These are phyloP conservation scores for Ogataea pignaliae DNA, from an alignment of 805 yeast genomes.

Conservation along the genomic window DNA sequence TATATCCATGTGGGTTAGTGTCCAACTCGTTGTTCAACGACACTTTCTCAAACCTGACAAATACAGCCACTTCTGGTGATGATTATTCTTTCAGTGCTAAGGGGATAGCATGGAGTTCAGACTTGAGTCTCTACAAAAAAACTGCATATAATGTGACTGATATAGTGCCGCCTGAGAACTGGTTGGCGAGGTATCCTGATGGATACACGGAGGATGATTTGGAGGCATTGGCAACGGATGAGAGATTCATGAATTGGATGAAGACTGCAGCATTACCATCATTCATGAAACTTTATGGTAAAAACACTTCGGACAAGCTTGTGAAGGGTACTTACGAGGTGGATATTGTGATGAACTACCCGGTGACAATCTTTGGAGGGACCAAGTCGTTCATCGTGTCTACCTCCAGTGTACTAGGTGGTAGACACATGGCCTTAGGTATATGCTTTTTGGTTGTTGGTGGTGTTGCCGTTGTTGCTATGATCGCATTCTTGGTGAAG, in stretches of 20 bases:
- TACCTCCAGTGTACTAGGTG: conserved; percentile 82
- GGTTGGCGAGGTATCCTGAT: conserved; percentile 74
- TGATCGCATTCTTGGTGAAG: conserved; percentile 70
- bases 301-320: conserved; percentile 58
- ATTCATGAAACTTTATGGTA: conserved; percentile 77
- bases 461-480: conserved; percentile 66
- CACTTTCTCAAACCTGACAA: conserved; percentile 55
- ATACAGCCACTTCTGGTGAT: conserved; percentile 24
- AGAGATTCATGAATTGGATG: conserved; percentile 95
- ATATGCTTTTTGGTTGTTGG: conserved; percentile 84
- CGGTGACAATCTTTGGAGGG: conserved; percentile 83
- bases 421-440: conserved; percentile 80
- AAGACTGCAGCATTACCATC: conserved; percentile 91
- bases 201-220: conserved; percentile 84
- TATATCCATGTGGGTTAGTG: conserved; percentile 92
- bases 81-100: conserved; percentile 40
- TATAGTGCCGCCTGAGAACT: conserved; percentile 92
- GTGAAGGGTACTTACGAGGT: conserved; percentile 66
- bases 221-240: conserved; percentile 74
- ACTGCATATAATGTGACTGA: conserved; percentile 64
- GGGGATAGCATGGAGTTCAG: conserved; percentile 85
- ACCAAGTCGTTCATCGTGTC: conserved; percentile 77
- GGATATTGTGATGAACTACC: conserved; percentile 70
- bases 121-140: conserved; percentile 64
- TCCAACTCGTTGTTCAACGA: conserved; percentile 93